Conservation (phyloP, 352 stramenopile species). For the Phytopythium aichiense region DNA sequence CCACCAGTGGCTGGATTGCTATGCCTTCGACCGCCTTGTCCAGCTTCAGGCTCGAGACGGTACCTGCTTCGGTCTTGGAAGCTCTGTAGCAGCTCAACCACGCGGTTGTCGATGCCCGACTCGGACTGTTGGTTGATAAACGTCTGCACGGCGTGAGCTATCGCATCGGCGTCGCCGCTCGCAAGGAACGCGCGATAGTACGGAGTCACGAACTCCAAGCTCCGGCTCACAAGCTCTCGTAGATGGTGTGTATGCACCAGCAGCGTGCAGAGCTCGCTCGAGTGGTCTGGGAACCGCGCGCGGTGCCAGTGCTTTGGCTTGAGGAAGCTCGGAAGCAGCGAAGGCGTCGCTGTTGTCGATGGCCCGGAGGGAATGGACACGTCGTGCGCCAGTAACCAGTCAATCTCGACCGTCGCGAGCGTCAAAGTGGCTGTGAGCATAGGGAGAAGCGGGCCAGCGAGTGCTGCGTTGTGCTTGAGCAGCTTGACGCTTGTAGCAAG, state of each 20-base stretch:
- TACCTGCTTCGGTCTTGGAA: conserved; percentile 34
- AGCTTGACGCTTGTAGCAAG: conserved; percentile 28
- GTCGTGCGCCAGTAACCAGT: conserved; percentile 45
- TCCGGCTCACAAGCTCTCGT: conserved; percentile 14
- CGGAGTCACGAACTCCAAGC: conserved; percentile 18
- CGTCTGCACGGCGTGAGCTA: conserved; percentile 33
- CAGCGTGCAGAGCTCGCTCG: conserved; percentile 18
- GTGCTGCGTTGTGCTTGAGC: conserved; percentile 32
- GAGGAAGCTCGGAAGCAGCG: conserved; percentile 35
- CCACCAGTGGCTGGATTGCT: neutral
- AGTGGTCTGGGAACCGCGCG: conserved; percentile 16
- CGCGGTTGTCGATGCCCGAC: conserved; percentile 1
- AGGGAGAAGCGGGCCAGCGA: conserved; percentile 42
- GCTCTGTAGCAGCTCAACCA: conserved; percentile 34
- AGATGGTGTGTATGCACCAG: conserved; percentile 21
- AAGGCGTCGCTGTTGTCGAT: conserved; percentile 6
- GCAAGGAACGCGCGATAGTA: conserved; percentile 46
- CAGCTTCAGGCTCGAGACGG: conserved; percentile 13
- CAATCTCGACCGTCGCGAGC: conserved; percentile 36
- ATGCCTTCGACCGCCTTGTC: neutral
- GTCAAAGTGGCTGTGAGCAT: conserved; percentile 34
- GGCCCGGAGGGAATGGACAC: neutral
- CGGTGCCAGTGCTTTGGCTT: conserved; percentile 54
- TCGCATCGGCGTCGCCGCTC: conserved; percentile 40
- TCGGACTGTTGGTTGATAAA: conserved; percentile 9